phyloP scores from a whole-genome alignment of 2,329 filamentous ascomycete genomes.

The Myriosclerotinia duriaeana region DNA sequence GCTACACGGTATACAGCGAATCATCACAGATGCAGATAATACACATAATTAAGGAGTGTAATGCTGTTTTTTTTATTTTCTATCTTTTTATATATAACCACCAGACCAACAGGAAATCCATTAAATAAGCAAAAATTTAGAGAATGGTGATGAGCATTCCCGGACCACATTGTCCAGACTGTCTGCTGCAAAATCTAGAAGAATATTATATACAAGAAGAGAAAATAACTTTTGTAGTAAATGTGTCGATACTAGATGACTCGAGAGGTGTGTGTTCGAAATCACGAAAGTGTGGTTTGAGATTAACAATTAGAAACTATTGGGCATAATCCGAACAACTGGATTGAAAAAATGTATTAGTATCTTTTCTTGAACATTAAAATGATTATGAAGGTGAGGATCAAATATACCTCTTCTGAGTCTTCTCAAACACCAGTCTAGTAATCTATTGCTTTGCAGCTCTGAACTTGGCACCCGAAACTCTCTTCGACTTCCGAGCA shows the following conservation, averaged over 20 bases:
- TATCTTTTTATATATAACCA: neutral
- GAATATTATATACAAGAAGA: neutral
- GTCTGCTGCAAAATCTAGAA: neutral
- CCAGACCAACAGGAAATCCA: too few species aligned
- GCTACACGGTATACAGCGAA: too few species aligned
- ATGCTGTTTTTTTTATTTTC: neutral
- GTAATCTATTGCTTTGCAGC: neutral
- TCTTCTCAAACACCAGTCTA: neutral
- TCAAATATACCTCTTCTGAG: neutral
- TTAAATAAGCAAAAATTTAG: too few species aligned
- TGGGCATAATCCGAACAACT: neutral
- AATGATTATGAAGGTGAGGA: fast-evolving
- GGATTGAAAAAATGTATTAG: neutral
- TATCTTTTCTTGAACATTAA: neutral
- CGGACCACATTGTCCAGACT: neutral
- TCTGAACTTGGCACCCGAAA: neutral
- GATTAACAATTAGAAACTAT: neutral
- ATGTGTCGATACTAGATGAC: neutral
- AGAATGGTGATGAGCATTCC: neutral
- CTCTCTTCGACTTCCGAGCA: neutral
- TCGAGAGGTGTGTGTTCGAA: neutral
- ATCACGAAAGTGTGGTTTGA: neutral
- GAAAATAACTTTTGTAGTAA: neutral
- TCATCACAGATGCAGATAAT: too few species aligned
- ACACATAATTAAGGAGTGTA: neutral